Conservation (phyloP, 2,329 filamentous ascomycete genomes). For the Neopestalotiopsis clavispora region DNA sequence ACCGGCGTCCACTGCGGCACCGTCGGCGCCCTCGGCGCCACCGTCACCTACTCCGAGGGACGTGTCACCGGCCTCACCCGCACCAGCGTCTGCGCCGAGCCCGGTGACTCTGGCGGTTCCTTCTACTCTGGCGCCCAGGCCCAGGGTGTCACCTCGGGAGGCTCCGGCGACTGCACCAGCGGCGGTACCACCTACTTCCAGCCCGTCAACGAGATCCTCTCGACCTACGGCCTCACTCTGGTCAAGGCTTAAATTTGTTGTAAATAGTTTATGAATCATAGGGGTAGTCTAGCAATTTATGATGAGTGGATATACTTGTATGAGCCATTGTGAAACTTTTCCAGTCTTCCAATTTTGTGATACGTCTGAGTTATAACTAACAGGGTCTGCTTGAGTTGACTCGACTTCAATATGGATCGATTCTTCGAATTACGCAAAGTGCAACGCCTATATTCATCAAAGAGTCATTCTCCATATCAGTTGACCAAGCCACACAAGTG, state of each 20-base stretch:
- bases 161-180: conserved; percentile 41
- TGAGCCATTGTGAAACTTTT: too few species aligned
- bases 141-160: conserved; percentile 47
- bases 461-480: too few species aligned
- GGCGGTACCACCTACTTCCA: conserved; percentile 47
- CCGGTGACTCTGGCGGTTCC: conserved; percentile 46
- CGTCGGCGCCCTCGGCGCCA: conserved; percentile 39
- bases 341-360: too few species aligned
- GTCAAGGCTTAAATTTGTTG: conserved; percentile 26
- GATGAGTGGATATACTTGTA: neutral
- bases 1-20: conserved; percentile 44
- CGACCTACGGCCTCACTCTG: conserved; percentile 40
- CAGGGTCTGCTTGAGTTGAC: too few species aligned
- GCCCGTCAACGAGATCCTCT: conserved; percentile 46
- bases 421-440: too few species aligned
- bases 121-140: conserved; percentile 45
- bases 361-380: too few species aligned
- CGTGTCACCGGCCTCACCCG: conserved; percentile 45
- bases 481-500: too few species aligned
- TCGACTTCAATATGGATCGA: too few species aligned
- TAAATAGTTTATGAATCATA: neutral
- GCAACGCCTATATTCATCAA: too few species aligned
- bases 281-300: neutral
- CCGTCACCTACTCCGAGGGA: conserved; percentile 44
- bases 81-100: conserved; percentile 46